Percentiles rank a stretch among this genome's conserved stretches.
Conservation (phyloP, 257 asterid species). For the Petunia axillaris region DNA sequence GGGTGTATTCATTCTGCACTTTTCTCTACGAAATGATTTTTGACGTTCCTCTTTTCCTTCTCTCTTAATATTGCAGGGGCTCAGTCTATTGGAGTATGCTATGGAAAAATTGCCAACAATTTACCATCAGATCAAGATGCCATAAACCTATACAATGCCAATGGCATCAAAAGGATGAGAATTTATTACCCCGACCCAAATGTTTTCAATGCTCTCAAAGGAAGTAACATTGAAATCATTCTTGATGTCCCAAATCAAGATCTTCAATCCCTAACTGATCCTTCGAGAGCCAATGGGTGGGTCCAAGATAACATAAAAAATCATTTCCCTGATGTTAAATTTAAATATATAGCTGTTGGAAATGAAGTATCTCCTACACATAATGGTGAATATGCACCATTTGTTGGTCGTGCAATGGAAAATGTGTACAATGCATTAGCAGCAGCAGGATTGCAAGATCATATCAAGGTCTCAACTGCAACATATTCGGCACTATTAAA, state of each 20-base stretch:
- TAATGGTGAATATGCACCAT: not conserved
- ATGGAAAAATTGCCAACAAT: conserved; percentile 38
- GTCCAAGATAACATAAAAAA: conserved; percentile 30
- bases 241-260: conserved; percentile 38
- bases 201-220: conserved; percentile 41
- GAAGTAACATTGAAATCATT: conserved; percentile 37
- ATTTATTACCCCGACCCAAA: conserved; percentile 30
- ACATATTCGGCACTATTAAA: conserved; percentile 24
- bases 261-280: conserved; percentile 32
- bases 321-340: conserved; percentile 27
- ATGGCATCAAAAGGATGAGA: conserved; percentile 36
- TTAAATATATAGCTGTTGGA: conserved; percentile 47
- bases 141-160: conserved; percentile 34
- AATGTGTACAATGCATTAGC: conserved; percentile 36
- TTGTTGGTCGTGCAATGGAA: conserved; percentile 33
- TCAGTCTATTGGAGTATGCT: conserved; percentile 37
- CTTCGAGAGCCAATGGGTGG: conserved; percentile 38
- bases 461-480: conserved; percentile 44
- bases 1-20: no score
- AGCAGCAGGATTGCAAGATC: conserved; percentile 21
- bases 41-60: not conserved
- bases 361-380: conserved; percentile 36
- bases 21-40: no score
- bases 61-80: conserved; percentile 21
- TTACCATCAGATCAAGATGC: conserved; percentile 42